Percentiles rank a stretch among this genome's conserved stretches.
These are phyloP conservation scores for Parietaria judaica DNA, from an alignment of 306 rosid genomes.

Conservation along the genomic window DNA sequence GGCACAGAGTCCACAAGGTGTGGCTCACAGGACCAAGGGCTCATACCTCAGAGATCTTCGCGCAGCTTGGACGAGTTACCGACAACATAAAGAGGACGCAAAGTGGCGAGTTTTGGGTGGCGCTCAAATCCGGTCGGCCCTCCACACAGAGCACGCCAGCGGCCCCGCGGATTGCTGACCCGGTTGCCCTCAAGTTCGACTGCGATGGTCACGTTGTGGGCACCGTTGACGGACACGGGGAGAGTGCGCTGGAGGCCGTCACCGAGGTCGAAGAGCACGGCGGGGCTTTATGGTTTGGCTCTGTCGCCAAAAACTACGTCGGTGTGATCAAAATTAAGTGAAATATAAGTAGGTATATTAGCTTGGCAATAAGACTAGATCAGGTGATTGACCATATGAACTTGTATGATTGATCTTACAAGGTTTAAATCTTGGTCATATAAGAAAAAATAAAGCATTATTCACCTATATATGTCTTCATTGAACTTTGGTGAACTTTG, in stretches of 20 bases:
- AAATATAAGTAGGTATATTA: too few relatives aligned
- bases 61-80: conserved; percentile 28
- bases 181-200: conserved; percentile 38
- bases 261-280: conserved; percentile 45
- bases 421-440: too few relatives aligned
- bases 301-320: conserved; percentile 33
- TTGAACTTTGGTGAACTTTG: too few relatives aligned
- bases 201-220: conserved; percentile 25
- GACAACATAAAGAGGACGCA: conserved; percentile 47
- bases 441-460: too few relatives aligned
- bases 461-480: too few relatives aligned
- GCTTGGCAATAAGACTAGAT: too few relatives aligned
- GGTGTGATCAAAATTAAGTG: conserved; percentile 12
- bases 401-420: too few relatives aligned
- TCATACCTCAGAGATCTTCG: conserved; percentile 14
- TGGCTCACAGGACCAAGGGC: background rate
- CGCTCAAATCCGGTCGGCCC: too few relatives aligned
- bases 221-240: conserved; percentile 41
- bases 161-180: conserved; percentile 21
- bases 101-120: conserved; percentile 44
- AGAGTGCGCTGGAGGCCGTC: conserved; percentile 23
- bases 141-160: background rate
- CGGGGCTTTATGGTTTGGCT: conserved; percentile 52
- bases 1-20: background rate
- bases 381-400: too few relatives aligned